Conservation (phyloP, 2,329 filamentous ascomycete genomes). For the Teratosphaeria pseudoeucalypti region DNA sequence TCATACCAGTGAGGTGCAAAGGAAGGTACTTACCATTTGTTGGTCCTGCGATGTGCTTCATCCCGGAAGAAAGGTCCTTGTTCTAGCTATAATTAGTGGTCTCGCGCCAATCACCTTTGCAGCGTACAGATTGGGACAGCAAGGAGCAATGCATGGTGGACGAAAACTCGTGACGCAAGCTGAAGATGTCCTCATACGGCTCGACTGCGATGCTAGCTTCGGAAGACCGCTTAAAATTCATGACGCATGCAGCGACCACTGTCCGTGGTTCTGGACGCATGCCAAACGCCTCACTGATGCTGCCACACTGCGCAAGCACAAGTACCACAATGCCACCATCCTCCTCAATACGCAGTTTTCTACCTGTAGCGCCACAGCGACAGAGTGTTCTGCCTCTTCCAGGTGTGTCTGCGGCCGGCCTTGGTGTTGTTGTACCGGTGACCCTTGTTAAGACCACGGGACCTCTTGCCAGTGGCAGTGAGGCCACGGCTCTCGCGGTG, state of each 20-base stretch:
- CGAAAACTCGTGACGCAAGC: neutral
- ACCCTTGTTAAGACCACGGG: conserved; percentile 97
- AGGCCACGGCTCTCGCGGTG: conserved; percentile 97
- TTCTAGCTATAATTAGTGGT: neutral
- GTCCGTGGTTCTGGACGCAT: neutral
- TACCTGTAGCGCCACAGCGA: conserved; percentile 98
- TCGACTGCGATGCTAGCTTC: neutral
- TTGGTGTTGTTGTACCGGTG: conserved; percentile 98
- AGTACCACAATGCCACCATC: neutral
- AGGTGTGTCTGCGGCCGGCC: conserved; percentile 97
- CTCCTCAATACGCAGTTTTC: neutral
- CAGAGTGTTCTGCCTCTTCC: conserved; percentile 99
- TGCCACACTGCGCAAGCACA: neutral
- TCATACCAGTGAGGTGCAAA: conserved; percentile 29
- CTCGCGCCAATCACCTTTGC: neutral
- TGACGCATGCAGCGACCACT: neutral
- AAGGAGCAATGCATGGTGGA: neutral
- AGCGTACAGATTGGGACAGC: neutral
- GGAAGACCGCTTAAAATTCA: neutral
- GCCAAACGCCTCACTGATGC: conserved; percentile 18
- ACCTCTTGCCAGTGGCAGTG: conserved; percentile 98
- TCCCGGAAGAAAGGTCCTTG: neutral
- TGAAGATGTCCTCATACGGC: neutral
- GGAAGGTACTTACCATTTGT: neutral
- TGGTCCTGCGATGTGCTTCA: neutral